A percentile compares a stretch with the other conserved stretches of the same genome.
phyloP scores from a whole-genome alignment of 768 basidiomycete genomes.

The Agrocybe pediades region DNA sequence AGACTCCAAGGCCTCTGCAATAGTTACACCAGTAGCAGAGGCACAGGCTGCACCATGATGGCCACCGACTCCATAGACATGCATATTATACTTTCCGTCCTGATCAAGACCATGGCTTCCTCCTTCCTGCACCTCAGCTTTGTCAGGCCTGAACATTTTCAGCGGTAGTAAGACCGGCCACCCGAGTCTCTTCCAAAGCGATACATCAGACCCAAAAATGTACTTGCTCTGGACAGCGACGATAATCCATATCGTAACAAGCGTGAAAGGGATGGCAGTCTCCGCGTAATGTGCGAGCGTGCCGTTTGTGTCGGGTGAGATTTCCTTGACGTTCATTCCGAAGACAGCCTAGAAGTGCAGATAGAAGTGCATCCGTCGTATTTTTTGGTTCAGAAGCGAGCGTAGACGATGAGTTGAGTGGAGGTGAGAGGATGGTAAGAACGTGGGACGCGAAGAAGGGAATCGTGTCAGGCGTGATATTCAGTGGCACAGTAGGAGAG shows the following conservation, averaged over 20 bases:
- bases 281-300: constrained; percentile 46
- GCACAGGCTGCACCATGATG: background rate
- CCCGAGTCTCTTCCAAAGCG: constrained; percentile 31
- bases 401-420: background rate
- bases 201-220: constrained; percentile 27
- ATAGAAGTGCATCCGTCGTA: background rate
- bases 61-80: background rate
- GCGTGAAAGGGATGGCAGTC: constrained; percentile 47
- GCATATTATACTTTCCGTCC: background rate
- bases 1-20: background rate
- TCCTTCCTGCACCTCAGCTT: background rate
- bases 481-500: background rate
- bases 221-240: constrained; percentile 53
- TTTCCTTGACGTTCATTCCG: constrained; percentile 43
- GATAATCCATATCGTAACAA: constrained; percentile 54
- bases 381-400: background rate
- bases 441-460: background rate
- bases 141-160: background rate
- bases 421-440: background rate
- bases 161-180: constrained; percentile 30
- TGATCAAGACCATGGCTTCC: background rate
- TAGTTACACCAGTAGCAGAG: background rate
- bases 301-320: constrained; percentile 33
- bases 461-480: background rate
- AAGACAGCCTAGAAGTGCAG: constrained; percentile 35